A percentile compares a stretch with the other conserved stretches of the same genome.
phyloP scores from a whole-genome alignment of 2,329 filamentous ascomycete species.

The Pezicula radicicola region DNA sequence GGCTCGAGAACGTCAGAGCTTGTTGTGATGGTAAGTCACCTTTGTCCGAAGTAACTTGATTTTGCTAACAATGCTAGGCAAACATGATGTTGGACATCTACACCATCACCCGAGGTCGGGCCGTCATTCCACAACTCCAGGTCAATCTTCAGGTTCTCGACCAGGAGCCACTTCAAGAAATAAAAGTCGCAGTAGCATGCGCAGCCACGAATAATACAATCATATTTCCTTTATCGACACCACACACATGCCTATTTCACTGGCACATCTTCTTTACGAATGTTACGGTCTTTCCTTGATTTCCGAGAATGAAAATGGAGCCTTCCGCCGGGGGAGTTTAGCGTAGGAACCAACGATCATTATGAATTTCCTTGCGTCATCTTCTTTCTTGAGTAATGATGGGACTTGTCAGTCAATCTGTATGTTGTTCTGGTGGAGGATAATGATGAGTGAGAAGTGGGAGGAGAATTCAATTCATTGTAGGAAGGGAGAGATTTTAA shows the following conservation, averaged over 20 bases:
- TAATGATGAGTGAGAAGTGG: too few relatives aligned
- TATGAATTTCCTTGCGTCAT: conserved; percentile 1
- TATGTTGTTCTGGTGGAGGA: too few relatives aligned
- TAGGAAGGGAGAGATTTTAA: too few relatives aligned
- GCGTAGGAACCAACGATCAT: background rate
- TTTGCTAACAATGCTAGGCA: conserved; percentile 46
- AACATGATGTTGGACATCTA: conserved; percentile 69
- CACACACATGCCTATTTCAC: background rate
- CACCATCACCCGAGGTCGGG: conserved; percentile 44
- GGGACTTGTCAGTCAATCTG: too few relatives aligned
- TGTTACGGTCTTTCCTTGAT: background rate
- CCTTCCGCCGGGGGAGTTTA: background rate
- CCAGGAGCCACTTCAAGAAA: background rate
- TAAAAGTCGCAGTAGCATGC: background rate
- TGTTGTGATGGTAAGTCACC: conserved; percentile 86
- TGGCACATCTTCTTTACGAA: background rate
- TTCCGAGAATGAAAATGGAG: background rate
- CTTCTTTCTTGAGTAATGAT: too few relatives aligned
- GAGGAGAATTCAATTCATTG: too few relatives aligned
- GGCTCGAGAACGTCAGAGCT: conserved; percentile 90
- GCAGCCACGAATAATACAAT: background rate
- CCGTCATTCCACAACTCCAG: conserved; percentile 30
- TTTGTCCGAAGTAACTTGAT: background rate
- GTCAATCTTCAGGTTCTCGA: background rate
- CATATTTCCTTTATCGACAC: background rate